Base-by-base conservation (phyloP, 306 rosid species). In the Glycine soja region DNA sequence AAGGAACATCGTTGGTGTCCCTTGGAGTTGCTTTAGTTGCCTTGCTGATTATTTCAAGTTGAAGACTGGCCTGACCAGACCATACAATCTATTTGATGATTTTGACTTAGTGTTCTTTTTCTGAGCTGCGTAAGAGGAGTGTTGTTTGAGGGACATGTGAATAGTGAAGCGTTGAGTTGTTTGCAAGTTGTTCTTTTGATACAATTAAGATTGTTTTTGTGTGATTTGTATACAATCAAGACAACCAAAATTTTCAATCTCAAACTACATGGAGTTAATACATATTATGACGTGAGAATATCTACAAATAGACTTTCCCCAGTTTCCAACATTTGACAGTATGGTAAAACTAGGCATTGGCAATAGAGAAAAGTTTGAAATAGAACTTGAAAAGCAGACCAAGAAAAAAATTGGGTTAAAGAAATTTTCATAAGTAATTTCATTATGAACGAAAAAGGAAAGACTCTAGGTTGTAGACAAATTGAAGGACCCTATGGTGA, bases 21-120 rank as follows among this genome's bases (percentile, higher is more conserved):
- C 18, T 75, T 34, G 85, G 85, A 68, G 34, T 81, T 67, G 54
- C 76, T 46, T 67, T 74, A 15, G 52, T 64, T 73, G 84, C 61
- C 4, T 47, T 45, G 36, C 9, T 38, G 10, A 8, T 32, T 11
- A 3, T 32, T 7, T 74, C 62, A 48, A 64, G 40, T 8, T 74
- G 75, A 74, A 53, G 69, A 36, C 3, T 67, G 72, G 6, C 71
- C 8, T 7, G 14, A 43, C 52, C 38, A 68, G 30, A 66, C 72
- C 7, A 70, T 24, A 40, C 10, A 8, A 52, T 9, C 12, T 51
- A 61, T 48, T 50, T 61, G 58, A 53, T 52, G 43, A 56, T 32
- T 81, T 66, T 65, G 15, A 42, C 7, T 47, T 63, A 10, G 18
- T 40, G 66, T 66, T 53, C 54, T 66, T 13, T 36, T 2, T 38